Conservation (phyloP, 139 green algal species). For the Mesotaenium endlicherianum region DNA sequence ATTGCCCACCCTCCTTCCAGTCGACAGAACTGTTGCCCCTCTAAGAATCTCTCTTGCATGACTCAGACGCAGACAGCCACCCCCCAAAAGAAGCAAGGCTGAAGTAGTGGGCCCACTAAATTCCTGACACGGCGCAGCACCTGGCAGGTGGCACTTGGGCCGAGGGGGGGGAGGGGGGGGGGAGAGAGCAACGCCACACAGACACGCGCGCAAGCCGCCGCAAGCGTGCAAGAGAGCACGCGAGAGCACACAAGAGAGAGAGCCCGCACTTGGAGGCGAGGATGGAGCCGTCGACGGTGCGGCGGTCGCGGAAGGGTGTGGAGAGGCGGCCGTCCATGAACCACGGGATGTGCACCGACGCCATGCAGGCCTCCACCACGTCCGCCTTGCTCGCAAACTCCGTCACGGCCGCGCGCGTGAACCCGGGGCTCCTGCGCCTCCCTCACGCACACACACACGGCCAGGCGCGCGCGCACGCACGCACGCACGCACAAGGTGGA, state of each 20-base stretch:
- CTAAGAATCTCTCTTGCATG: too few relatives aligned
- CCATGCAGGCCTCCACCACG: constrained; percentile 65
- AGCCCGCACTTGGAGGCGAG: constrained; percentile 20
- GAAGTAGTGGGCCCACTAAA: too few relatives aligned
- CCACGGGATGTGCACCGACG: constrained; percentile 68
- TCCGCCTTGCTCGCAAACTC: constrained; percentile 60
- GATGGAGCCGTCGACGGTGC: constrained; percentile 63
- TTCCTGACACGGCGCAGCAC: too few relatives aligned
- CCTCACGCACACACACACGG: too few relatives aligned
- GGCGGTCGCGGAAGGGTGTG: constrained; percentile 45
- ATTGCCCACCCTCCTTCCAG: too few relatives aligned
- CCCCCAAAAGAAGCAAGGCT: too few relatives aligned
- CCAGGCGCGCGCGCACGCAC: too few relatives aligned
- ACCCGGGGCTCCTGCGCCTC: constrained; percentile 27
- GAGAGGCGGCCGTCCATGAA: constrained; percentile 64
- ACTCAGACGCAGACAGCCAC: too few relatives aligned
- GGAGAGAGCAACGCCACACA: background rate
- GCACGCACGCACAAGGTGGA: too few relatives aligned
- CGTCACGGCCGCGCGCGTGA: constrained; percentile 36
- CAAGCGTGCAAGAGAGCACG: background rate
- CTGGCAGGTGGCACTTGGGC: background rate
- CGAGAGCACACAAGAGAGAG: too few relatives aligned
- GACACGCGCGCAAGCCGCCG: background rate
- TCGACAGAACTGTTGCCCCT: too few relatives aligned
- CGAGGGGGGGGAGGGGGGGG: background rate